Percentiles rank a stretch among this genome's conserved stretches.
Evolutionary conservation across 441 rosid genomes (phyloP).

Genomic region (Erodium texanum): DNA sequence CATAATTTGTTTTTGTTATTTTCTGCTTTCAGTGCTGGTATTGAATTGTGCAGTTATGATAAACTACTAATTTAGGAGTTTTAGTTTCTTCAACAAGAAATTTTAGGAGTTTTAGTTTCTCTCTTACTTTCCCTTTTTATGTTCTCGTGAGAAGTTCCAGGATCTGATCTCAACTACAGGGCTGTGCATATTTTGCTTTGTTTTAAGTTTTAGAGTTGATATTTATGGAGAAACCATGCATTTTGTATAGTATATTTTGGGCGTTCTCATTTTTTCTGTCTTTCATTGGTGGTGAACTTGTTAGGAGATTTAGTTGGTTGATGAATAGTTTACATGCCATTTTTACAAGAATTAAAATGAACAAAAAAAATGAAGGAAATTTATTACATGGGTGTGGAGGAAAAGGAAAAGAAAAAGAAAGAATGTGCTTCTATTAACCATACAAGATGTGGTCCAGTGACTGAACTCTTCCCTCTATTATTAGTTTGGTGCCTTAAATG

Average conservation of each 20-base stretch:
- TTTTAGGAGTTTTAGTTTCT: neutral
- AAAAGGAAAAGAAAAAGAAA: slow-evolving; percentile 10
- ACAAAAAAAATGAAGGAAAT: neutral
- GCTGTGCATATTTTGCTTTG: neutral
- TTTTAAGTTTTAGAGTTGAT: neutral
- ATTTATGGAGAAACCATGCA: neutral
- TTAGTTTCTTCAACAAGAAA: too few species aligned
- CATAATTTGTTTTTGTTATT: slow-evolving; percentile 6
- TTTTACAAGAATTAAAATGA: too few species aligned
- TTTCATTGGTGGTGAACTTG: neutral
- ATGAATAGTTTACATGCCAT: neutral
- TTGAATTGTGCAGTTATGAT: slow-evolving; percentile 15
- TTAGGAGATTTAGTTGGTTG: neutral
- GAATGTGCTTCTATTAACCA: too few species aligned
- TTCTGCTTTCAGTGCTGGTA: slow-evolving; percentile 8
- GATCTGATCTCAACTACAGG: neutral
- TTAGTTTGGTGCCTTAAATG: slow-evolving; percentile 18
- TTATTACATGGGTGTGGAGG: slow-evolving; percentile 5
- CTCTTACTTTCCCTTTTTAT: neutral
- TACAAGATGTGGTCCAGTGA: slow-evolving; percentile 29
- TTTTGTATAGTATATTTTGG: neutral
- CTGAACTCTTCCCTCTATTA: slow-evolving; percentile 13
- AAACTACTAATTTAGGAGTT: too few species aligned
- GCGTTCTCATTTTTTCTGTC: neutral
- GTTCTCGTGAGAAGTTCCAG: neutral